These are phyloP conservation scores for Microcyclospora pomicola DNA, from an alignment of 2,329 filamentous ascomycete genomes.

Conservation along the genomic window DNA sequence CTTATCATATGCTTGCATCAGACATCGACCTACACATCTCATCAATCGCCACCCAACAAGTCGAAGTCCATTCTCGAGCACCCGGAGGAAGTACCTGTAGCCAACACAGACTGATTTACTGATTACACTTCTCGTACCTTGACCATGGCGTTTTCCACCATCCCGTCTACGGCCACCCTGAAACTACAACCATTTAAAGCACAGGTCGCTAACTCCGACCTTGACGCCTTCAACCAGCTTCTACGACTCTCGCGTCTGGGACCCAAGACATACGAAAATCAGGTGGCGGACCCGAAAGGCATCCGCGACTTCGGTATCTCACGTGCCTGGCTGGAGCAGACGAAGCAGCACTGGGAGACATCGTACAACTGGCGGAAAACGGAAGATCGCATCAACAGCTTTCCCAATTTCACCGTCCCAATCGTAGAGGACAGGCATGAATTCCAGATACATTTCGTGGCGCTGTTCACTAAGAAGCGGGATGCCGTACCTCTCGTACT, in stretches of 20 bases:
- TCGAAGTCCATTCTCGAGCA: too few relatives aligned
- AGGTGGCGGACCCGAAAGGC: slow-evolving; percentile 24
- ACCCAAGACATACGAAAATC: slow-evolving; percentile 36
- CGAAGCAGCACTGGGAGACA: slow-evolving; percentile 29
- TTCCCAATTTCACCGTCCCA: slow-evolving; percentile 35
- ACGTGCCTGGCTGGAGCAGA: slow-evolving; percentile 32
- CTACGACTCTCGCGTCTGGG: slow-evolving; percentile 35
- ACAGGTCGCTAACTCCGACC: slow-evolving; percentile 27
- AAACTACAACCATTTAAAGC: slow-evolving; percentile 29
- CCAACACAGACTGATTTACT: too few relatives aligned
- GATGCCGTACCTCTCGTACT: slow-evolving; percentile 39
- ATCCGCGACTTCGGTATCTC: slow-evolving; percentile 29
- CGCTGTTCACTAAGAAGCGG: slow-evolving; percentile 37
- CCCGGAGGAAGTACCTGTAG: too few relatives aligned
- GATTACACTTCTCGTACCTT: neutral
- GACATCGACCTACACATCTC: too few relatives aligned
- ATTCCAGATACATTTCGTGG: slow-evolving; percentile 39
- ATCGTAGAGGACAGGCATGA: slow-evolving; percentile 27
- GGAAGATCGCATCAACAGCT: slow-evolving; percentile 33
- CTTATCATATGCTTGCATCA: too few relatives aligned
- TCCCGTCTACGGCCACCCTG: slow-evolving; percentile 25
- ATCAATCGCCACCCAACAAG: too few relatives aligned
- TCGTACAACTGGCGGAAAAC: slow-evolving; percentile 35
- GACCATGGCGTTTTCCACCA: slow-evolving; percentile 13
- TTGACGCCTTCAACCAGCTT: slow-evolving; percentile 33